These are phyloP conservation scores for Exophiala alcalophila DNA, from an alignment of 2,329 filamentous ascomycete species.

Conservation along the genomic window DNA sequence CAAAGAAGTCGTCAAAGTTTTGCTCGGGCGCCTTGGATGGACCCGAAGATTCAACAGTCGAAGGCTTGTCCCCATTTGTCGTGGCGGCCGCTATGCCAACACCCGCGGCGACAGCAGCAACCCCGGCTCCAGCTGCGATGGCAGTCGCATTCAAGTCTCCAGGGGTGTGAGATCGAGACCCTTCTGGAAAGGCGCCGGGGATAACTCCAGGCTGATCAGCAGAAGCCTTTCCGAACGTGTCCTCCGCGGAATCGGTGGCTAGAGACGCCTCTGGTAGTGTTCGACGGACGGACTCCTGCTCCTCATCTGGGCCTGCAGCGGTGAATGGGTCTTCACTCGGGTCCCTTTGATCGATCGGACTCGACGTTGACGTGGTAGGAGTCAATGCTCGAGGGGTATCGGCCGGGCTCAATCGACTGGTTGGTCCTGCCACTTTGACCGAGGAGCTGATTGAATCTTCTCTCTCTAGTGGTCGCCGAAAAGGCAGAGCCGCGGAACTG, in stretches of 20 bases:
- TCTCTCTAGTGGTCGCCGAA: conserved; percentile 55
- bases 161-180: conserved; percentile 27
- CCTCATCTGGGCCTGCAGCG: conserved; percentile 27
- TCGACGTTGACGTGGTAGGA: conserved; percentile 38
- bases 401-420: conserved; percentile 57
- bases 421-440: conserved; percentile 71
- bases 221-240: conserved; percentile 23
- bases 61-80: conserved; percentile 11
- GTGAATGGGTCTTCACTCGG: conserved; percentile 26
- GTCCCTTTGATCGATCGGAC: conserved; percentile 22
- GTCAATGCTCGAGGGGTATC: conserved; percentile 49
- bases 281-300: conserved; percentile 29
- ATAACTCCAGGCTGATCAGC: conserved; percentile 31
- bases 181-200: conserved; percentile 53
- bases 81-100: conserved; percentile 9
- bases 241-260: conserved; percentile 10
- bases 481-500: conserved; percentile 71
- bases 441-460: conserved; percentile 72
- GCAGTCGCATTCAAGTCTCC: conserved; percentile 9
- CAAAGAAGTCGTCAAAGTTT: conserved; percentile 46
- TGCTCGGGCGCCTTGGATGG: conserved; percentile 32
- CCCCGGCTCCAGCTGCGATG: conserved; percentile 15
- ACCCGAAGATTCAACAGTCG: conserved; percentile 5
- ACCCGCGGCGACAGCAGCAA: conserved; percentile 17
- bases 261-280: conserved; percentile 21